Evolutionary conservation across 2,329 filamentous ascomycete genomes (phyloP).

Genomic region (Xylariales sp.): DNA sequence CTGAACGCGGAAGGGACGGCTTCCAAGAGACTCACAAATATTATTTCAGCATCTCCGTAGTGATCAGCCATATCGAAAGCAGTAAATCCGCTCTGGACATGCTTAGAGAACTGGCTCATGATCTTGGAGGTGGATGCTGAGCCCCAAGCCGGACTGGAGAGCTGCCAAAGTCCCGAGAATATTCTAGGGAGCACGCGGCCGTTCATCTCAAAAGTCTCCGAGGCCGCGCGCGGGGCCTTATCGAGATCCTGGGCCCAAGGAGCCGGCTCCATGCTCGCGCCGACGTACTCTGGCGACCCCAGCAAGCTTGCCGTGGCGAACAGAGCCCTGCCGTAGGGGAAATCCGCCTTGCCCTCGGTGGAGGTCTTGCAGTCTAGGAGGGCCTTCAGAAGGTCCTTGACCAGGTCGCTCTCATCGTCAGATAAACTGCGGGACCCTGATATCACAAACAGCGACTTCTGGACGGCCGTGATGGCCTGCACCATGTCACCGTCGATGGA

Average conservation of each 20-base stretch:
- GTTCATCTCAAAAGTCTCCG: not conserved
- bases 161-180: conserved; percentile 25
- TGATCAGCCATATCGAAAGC: conserved; percentile 32
- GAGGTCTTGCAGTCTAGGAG: not conserved
- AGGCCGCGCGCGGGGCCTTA: not conserved
- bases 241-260: not conserved
- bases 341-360: not conserved
- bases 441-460: conserved; percentile 21
- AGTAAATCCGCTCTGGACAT: conserved; percentile 19
- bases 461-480: conserved; percentile 29
- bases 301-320: conserved; percentile 1
- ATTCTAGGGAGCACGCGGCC: not conserved
- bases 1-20: no score
- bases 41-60: conserved; percentile 30
- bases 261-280: not conserved
- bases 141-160: conserved; percentile 24
- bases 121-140: conserved; percentile 19
- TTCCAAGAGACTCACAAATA: no score
- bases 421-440: conserved; percentile 14
- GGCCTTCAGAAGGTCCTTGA: conserved; percentile 1
- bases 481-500: conserved; percentile 26
- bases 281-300: not conserved
- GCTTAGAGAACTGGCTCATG: conserved; percentile 18
- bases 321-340: conserved; percentile 5
- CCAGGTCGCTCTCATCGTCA: conserved; percentile 8